Base-by-base conservation (phyloP, 2,329 filamentous ascomycete species). In the Orbilia quercus region DNA sequence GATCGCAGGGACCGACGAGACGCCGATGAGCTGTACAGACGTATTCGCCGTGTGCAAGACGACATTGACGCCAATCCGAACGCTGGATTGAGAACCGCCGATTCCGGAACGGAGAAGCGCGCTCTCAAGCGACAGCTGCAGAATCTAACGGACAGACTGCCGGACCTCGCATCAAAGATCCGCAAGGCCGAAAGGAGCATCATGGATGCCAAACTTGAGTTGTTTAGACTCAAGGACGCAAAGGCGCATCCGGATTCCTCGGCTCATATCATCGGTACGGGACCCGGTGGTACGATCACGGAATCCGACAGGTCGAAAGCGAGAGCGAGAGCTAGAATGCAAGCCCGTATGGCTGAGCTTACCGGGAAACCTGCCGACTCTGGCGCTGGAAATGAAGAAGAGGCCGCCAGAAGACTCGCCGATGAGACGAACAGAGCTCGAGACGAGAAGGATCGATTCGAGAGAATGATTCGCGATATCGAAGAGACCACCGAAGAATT, bases 321-420 rank as follows among this genome's bases (percentile, higher is more conserved):
- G 36, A 88, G 93, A 77, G 94, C 95, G 31, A 96, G 93, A 82
- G 94, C 94, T 40, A 96, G 97, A 88, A 99, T 99, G 95, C 94
- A 98, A 82, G 93, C 96, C 79, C 90, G 95, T 71, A 93, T 95
- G 76, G 95, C 95, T 64, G 94, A 95, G 16, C 83, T 99, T 75
- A 92, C 92, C 20, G 95, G 95, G 66, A 92, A 90, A 81, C 92
- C 93, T 79, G 83, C 89, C 45, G 70, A 65, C 57, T 45, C 51
- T 28, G 88, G 91, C 38, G 81, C 84, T 1, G 83, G 83, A 48
- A 86, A 89, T 72, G 75, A 75, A 14, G 85, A 86, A 23, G 91
- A 91, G 75, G 91, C 91, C 2, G 89, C 92, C 50, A 91, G 92
- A 82, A 88, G 95, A 34, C 82, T 98, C 14, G 95, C 98, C 80